Base-by-base conservation (phyloP, 805 yeast species). In the Candida easanensis region DNA sequence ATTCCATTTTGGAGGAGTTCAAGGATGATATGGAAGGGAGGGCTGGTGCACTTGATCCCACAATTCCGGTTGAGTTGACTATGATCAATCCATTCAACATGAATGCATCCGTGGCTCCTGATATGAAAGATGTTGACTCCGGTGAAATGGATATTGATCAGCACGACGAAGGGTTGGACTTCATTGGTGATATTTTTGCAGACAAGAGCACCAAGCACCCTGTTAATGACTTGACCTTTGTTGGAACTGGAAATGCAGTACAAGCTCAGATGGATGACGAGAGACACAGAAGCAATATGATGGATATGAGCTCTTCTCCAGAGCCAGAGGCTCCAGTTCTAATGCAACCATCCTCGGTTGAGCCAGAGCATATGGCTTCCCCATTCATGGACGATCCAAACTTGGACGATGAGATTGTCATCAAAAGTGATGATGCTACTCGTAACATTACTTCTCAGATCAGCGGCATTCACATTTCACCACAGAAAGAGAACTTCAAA, bases 61-160 rank as follows among this genome's bases (percentile, higher is more conserved):
- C 53, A 2, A 44, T 51, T 9, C 49, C 56, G 17, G 50, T 53
- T 9, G 61, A 61, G 16, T 56, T 58, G 53, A 60, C 64, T 1
- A 61, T 59, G 63, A 57, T 59, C 38, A 55, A 57, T 26, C 61
- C 62, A 10, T 44, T 49, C 39, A 46, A 28, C 14, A 32, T 20
- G 16, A 30, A 23, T 7, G 9, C 30, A 10, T 13, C 32, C 7
- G 16, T 21, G 11, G 19, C 18, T 18, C 31, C 20, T 11, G 20
- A 4, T 15, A 27, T 28, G 30, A 36, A 39, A 11, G 36, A 31
- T 17, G 46, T 34, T 13, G 36, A 43, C 14, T 16, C 33, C 5
- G 45, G 32, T 7, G 43, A 23, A 5, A 47, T 46, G 52, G 50
- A 44, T 21, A 36, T 41, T 28, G 49, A 49, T 28, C 33, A 41